A percentile compares a stretch with the other conserved stretches of the same genome.
phyloP scores from a whole-genome alignment of 169 alveolate genomes.

The Plasmodium vinckei region DNA sequence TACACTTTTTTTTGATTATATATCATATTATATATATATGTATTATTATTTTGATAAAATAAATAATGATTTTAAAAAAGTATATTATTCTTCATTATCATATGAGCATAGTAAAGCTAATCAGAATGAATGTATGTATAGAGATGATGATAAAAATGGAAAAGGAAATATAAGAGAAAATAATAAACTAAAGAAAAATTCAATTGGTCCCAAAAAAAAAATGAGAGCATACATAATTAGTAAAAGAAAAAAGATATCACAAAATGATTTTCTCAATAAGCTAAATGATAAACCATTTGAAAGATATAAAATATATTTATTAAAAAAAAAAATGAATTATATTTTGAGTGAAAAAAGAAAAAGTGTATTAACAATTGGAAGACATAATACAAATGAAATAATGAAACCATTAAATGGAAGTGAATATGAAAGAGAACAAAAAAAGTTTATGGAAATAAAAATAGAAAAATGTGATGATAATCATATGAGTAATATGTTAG shows the following conservation, averaged over 20 bases:
- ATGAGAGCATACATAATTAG: background rate
- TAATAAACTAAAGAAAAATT: background rate
- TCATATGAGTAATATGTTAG: background rate
- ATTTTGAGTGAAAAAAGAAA: slow-evolving; percentile 2
- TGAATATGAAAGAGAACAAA: background rate
- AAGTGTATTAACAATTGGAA: background rate
- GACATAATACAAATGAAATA: background rate
- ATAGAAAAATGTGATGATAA: slow-evolving; percentile 21
- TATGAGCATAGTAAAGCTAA: slow-evolving; percentile 12
- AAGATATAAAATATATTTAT: slow-evolving; percentile 18
- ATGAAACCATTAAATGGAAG: background rate
- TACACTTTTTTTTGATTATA: slow-evolving; percentile 73
- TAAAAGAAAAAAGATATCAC: slow-evolving; percentile 21
- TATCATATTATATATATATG: slow-evolving; percentile 71
- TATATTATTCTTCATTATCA: slow-evolving; percentile 35
- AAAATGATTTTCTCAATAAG: background rate
- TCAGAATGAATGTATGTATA: slow-evolving; percentile 1
- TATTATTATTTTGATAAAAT: slow-evolving; percentile 62
- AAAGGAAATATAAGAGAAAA: background rate
- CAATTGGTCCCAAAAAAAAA: background rate
- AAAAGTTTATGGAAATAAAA: slow-evolving; percentile 14
- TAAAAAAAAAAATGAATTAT: slow-evolving; percentile 15
- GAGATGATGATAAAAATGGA: background rate
- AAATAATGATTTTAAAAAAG: slow-evolving; percentile 30
- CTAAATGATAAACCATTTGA: slow-evolving; percentile 19